These are phyloP conservation scores for Leccinum fuscescens DNA, from an alignment of 1,284 basidiomycete genomes.

Conservation along the genomic window DNA sequence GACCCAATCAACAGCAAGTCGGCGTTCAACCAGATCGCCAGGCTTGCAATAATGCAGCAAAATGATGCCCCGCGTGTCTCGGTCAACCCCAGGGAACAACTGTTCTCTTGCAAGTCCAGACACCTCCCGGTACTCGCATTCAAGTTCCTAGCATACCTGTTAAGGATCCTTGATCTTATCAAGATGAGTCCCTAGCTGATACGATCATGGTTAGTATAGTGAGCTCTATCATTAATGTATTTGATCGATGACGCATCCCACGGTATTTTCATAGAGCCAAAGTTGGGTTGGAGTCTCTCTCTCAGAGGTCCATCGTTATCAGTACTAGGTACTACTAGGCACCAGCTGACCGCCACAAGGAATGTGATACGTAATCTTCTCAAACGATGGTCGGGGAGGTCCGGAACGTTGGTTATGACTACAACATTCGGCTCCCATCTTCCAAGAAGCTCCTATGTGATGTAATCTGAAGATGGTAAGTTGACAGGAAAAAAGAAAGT, in stretches of 20 bases:
- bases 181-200: background rate
- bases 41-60: background rate
- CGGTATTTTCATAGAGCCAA: background rate
- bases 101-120: background rate
- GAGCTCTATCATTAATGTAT: background rate
- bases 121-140: background rate
- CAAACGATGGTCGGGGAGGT: background rate
- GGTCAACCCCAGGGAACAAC: background rate
- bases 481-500: slow-evolving; percentile 1
- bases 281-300: background rate
- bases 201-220: background rate
- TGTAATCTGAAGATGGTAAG: background rate
- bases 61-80: background rate
- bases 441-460: slow-evolving; percentile 6
- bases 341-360: slow-evolving; percentile 12
- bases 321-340: background rate
- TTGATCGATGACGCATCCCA: background rate
- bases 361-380: slow-evolving; percentile 2
- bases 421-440: slow-evolving; percentile 3
- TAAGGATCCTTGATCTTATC: background rate
- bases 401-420: slow-evolving; percentile 1
- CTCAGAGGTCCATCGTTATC: background rate
- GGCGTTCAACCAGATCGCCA: slow-evolving; percentile 1
- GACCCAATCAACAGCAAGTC: too few relatives aligned
- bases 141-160: background rate